phyloP scores from a whole-genome alignment of 169 alveolate species.

The Eimeria necatrix region DNA sequence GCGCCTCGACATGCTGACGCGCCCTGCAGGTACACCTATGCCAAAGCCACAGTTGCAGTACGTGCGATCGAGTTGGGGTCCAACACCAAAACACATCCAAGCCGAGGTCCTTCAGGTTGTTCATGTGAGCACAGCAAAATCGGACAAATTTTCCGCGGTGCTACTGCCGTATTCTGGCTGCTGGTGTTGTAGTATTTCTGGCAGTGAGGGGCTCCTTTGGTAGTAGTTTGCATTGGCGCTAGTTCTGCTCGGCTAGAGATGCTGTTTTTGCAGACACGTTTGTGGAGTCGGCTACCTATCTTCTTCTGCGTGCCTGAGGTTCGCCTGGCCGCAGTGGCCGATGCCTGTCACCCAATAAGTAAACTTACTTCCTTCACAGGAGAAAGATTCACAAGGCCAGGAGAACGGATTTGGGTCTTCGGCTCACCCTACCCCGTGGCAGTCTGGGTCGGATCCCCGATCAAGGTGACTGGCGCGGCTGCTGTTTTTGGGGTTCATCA shows the following conservation, averaged over 20 bases:
- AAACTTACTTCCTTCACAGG: constrained; percentile 53
- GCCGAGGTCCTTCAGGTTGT: not conserved
- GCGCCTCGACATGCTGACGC: not conserved
- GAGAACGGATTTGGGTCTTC: constrained; percentile 39
- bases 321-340: constrained; percentile 23
- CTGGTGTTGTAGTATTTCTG: not conserved
- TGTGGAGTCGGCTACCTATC: not conserved
- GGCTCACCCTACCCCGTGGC: constrained; percentile 60
- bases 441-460: constrained; percentile 49
- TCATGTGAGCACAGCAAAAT: not conserved
- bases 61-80: constrained; percentile 19
- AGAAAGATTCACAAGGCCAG: constrained; percentile 40
- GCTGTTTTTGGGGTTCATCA: constrained; percentile 6
- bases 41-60: constrained; percentile 12
- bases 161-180: not conserved
- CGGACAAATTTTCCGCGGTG: not conserved
- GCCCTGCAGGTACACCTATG: not conserved
- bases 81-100: not conserved
- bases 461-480: constrained; percentile 6
- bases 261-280: constrained; percentile 51
- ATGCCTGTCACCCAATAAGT: constrained; percentile 62
- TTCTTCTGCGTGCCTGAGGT: constrained; percentile 53
- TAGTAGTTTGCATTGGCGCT: not conserved
- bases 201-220: not conserved
- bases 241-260: not conserved